Conservation (phyloP, 78 protist genomes). For the Paratrimastix pyriformis region DNA sequence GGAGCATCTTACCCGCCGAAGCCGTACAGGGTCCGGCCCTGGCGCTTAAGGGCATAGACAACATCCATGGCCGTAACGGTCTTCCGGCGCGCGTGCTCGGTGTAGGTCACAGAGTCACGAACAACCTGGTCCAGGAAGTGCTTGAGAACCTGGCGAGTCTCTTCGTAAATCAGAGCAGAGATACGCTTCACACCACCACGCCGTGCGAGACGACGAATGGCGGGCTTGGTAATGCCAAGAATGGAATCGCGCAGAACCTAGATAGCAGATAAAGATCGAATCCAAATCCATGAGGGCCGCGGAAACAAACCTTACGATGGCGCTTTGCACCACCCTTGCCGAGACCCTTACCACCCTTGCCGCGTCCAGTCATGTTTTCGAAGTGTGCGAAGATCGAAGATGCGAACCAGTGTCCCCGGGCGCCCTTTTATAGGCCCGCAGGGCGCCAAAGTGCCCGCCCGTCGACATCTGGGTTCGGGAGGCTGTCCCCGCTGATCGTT, state of each 20-base stretch:
- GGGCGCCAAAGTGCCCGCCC: no score
- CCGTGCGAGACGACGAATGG: constrained; percentile 86
- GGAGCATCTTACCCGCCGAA: constrained; percentile 63
- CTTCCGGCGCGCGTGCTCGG: constrained; percentile 87
- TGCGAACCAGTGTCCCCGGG: no score
- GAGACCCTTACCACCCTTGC: no score
- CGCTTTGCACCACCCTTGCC: constrained; percentile 93
- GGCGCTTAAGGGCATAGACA: constrained; percentile 86
- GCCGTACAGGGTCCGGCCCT: constrained; percentile 91
- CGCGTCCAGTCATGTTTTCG: constrained; percentile 72
- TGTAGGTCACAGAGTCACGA: constrained; percentile 86
- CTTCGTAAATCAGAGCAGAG: constrained; percentile 88
- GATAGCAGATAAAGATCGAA: no score
- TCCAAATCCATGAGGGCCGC: no score
- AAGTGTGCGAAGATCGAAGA: no score
- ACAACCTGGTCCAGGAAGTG: constrained; percentile 69
- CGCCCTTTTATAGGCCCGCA: no score
- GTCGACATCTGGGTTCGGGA: no score
- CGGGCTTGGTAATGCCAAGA: constrained; percentile 90
- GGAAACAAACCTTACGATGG: constrained; percentile 77
- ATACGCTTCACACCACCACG: constrained; percentile 92
- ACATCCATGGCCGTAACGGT: constrained; percentile 93
- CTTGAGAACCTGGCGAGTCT: constrained; percentile 81
- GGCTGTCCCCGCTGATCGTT: no score
- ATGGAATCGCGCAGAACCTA: constrained; percentile 81